Conservation (phyloP, 139 green algal species). For the Pleodorina starrii region DNA sequence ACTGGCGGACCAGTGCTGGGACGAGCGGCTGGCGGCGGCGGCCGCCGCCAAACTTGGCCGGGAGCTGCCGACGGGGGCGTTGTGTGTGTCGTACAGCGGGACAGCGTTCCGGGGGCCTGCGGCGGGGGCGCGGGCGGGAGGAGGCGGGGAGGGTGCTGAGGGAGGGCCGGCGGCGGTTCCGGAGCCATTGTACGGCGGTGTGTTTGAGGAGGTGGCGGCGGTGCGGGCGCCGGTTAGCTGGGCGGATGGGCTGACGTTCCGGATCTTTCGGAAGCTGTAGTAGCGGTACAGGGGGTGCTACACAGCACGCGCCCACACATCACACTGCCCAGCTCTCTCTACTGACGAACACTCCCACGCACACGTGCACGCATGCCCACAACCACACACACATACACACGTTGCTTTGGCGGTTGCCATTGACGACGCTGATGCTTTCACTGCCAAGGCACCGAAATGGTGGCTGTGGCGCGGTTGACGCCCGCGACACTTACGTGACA, state of each 20-base stretch:
- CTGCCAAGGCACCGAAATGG: too few relatives aligned
- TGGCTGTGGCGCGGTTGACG: too few relatives aligned
- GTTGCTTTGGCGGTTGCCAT: too few relatives aligned
- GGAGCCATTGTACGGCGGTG: too few relatives aligned
- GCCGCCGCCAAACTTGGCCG: conserved; percentile 17
- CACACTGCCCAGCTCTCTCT: too few relatives aligned
- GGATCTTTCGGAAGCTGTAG: not conserved
- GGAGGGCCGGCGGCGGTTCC: not conserved
- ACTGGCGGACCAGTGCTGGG: conserved; percentile 48
- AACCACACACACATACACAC: not conserved
- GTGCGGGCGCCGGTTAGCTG: conserved; percentile 9
- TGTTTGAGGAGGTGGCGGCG: conserved; percentile 29
- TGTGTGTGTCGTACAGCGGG: conserved; percentile 39
- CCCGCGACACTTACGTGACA: too few relatives aligned
- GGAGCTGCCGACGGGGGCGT: conserved; percentile 25
- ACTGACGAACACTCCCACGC: not conserved
- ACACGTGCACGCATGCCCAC: not conserved
- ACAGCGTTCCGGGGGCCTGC: not conserved
- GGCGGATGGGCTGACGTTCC: not conserved
- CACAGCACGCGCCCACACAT: too few relatives aligned
- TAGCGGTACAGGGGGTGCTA: too few relatives aligned
- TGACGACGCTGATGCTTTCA: too few relatives aligned
- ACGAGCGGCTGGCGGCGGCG: not conserved
- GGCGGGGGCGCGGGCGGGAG: too few relatives aligned
- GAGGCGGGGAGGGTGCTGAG: too few relatives aligned